phyloP scores from a whole-genome alignment of 306 rosid genomes.

The Lagenaria siceraria region DNA sequence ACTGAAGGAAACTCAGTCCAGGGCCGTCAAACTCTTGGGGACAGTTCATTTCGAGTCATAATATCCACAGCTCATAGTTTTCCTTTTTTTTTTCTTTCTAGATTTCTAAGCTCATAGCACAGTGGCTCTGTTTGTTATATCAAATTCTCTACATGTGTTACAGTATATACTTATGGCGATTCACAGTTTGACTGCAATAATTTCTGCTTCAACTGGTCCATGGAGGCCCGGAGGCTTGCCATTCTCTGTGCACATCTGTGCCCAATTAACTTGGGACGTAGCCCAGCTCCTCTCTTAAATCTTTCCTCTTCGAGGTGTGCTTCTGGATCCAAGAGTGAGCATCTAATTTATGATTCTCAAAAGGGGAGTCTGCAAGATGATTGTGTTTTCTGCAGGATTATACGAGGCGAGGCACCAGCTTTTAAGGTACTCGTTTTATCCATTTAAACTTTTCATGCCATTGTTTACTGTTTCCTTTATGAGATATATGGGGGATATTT shows the following conservation, averaged over 20 bases:
- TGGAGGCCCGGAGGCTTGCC: conserved; percentile 51
- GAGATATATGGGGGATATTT: not conserved
- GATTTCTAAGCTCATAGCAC: not conserved
- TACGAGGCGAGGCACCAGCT: conserved; percentile 57
- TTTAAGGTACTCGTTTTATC: conserved; percentile 28
- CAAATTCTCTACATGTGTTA: not conserved
- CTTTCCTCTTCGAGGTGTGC: conserved; percentile 18
- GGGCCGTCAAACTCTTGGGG: not conserved
- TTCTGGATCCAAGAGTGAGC: conserved; percentile 5
- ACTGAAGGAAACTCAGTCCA: not conserved
- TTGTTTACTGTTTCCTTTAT: conserved; percentile 5
- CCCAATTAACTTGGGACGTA: conserved; percentile 14
- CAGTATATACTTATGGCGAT: not conserved
- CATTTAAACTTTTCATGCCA: not conserved
- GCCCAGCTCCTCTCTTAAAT: not conserved
- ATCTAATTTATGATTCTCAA: not conserved
- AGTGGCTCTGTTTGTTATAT: not conserved
- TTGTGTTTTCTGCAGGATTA: conserved; percentile 76
- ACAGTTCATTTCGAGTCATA: not conserved
- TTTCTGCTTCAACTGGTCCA: conserved; percentile 6
- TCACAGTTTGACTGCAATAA: not conserved
- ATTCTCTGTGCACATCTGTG: conserved; percentile 53
- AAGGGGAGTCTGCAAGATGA: conserved; percentile 14
- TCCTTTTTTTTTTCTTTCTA: not conserved
- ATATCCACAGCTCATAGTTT: not conserved